A percentile compares a stretch with the other conserved stretches of the same genome.
Conservation (phyloP, 2,329 filamentous ascomycete genomes). For the Exophiala aquamarina region DNA sequence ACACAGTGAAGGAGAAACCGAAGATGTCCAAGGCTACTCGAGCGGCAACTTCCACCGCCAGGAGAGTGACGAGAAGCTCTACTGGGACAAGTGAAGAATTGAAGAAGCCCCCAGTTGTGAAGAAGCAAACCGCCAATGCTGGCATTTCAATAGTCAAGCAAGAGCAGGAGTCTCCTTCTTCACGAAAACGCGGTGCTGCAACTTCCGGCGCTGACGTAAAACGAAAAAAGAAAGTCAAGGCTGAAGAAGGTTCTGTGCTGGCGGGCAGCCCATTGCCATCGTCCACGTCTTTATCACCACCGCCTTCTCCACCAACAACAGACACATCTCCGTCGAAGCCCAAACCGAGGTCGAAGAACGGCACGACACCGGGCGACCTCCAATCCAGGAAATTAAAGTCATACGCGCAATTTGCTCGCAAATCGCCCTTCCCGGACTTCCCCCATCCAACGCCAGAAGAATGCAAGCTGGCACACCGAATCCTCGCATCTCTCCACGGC, state of each 20-base stretch:
- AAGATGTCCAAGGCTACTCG: constrained; percentile 8
- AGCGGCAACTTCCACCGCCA: constrained; percentile 9
- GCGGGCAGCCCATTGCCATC: constrained; percentile 6
- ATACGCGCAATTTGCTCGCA: constrained; percentile 44
- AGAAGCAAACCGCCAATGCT: constrained; percentile 5
- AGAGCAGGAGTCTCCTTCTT: constrained; percentile 9
- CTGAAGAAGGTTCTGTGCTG: constrained; percentile 8
- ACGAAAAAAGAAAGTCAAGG: constrained; percentile 17
- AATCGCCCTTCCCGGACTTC: constrained; percentile 68
- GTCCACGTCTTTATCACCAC: background rate
- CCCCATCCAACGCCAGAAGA: constrained; percentile 64
- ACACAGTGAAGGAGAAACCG: too few species aligned
- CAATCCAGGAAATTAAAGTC: constrained; percentile 34
- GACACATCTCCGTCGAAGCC: constrained; percentile 2
- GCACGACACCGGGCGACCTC: constrained; percentile 9
- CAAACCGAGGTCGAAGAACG: constrained; percentile 32
- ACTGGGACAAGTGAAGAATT: background rate
- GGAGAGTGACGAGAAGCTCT: constrained; percentile 16
- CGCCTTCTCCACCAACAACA: background rate
- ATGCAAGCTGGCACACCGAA: constrained; percentile 66
- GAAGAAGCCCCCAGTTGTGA: background rate
- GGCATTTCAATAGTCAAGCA: constrained; percentile 11
- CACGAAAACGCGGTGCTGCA: constrained; percentile 10
- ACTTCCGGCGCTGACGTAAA: background rate
- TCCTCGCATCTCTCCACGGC: constrained; percentile 68